phyloP scores from a whole-genome alignment of 2,329 filamentous ascomycete genomes.

The Pseudogymnoascus sp. region DNA sequence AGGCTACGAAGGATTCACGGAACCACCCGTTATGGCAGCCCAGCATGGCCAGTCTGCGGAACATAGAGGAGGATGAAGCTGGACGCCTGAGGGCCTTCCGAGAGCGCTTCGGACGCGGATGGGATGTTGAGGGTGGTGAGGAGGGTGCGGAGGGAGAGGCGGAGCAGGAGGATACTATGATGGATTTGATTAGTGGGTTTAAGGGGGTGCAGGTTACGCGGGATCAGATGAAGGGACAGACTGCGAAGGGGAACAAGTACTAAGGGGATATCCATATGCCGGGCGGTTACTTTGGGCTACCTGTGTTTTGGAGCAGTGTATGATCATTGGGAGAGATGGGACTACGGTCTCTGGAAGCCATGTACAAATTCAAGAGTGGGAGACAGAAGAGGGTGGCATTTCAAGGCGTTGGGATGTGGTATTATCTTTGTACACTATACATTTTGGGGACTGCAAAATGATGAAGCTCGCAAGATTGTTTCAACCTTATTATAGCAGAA shows the following conservation, averaged over 20 bases:
- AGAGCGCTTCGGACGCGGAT: constrained; percentile 71
- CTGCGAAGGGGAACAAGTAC: constrained; percentile 30
- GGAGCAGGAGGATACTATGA: constrained; percentile 43
- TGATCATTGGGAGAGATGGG: neutral
- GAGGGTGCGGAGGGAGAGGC: constrained; percentile 22
- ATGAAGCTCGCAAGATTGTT: constrained; percentile 11
- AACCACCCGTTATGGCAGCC: constrained; percentile 93
- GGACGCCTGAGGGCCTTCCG: constrained; percentile 82
- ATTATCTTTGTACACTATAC: constrained; percentile 8
- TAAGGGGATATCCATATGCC: constrained; percentile 11
- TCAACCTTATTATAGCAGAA: constrained; percentile 6
- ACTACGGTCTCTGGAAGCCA: constrained; percentile 15
- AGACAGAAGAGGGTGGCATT: neutral
- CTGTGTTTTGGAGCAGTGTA: neutral
- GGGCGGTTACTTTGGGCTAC: neutral
- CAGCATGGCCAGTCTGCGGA: constrained; percentile 66
- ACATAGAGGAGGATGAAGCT: constrained; percentile 91
- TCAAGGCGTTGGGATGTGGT: constrained; percentile 7
- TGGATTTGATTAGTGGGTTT: constrained; percentile 48
- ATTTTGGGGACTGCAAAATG: neutral
- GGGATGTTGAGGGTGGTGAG: constrained; percentile 51
- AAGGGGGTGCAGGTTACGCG: constrained; percentile 19
- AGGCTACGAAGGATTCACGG: constrained; percentile 68
- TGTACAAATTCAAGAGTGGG: constrained; percentile 24
- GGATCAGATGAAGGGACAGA: constrained; percentile 29